Conservation (phyloP, 192 early-diverging fungal species). For the Lunasporangiospora selenospora region DNA sequence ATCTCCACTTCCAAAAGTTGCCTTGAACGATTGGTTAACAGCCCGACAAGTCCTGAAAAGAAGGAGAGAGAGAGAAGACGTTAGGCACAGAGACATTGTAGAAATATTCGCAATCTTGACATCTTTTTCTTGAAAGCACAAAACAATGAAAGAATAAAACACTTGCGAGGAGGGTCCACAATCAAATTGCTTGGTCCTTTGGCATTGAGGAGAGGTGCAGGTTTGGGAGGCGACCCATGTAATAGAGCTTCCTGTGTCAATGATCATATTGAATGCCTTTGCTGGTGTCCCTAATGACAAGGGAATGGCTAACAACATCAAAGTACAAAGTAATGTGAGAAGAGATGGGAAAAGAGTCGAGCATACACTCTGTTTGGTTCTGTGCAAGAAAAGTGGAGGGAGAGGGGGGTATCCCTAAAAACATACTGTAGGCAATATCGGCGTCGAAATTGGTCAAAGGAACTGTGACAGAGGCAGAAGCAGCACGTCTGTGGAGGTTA, state of each 20-base stretch:
- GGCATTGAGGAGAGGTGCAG: constrained; percentile 5
- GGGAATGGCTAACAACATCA: not conserved
- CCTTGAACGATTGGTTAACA: no score
- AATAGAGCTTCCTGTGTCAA: constrained; percentile 71
- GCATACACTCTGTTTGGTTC: no score
- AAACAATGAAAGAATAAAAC: constrained; percentile 5
- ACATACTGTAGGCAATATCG: not conserved
- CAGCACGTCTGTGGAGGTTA: constrained; percentile 2
- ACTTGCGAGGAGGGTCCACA: not conserved
- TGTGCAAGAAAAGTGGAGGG: no score
- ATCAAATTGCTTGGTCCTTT: not conserved
- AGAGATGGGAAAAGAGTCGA: no score
- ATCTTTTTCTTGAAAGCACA: no score
- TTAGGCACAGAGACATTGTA: no score
- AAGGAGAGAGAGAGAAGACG: no score
- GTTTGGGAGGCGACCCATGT: constrained; percentile 53
- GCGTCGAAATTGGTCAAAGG: not conserved
- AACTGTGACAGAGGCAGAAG: not conserved
- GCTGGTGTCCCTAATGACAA: constrained; percentile 61
- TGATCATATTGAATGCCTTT: constrained; percentile 64
- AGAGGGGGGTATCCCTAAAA: no score
- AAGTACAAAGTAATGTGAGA: not conserved
- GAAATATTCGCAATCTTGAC: no score
- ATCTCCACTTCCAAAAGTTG: no score
- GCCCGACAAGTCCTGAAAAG: no score